Evolutionary conservation across 768 basidiomycete species (phyloP), one percentile per base, ranked within the genome.

Genomic region (Tylopilus vinaceipallidus): DNA sequence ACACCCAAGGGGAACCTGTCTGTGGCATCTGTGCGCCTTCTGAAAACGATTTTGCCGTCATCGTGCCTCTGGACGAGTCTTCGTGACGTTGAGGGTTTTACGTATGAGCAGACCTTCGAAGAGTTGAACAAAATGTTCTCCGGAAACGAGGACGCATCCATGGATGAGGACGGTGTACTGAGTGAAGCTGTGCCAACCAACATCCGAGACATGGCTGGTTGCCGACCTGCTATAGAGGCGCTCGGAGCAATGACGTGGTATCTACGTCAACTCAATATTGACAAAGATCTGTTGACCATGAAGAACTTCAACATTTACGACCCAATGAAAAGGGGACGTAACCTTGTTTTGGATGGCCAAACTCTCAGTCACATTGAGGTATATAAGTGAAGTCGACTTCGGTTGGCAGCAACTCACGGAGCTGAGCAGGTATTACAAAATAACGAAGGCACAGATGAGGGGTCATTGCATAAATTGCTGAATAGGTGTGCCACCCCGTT

Each of bases 241-340:
- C 70, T 99, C 16, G 97, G 97, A 1, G 82, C 84, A 2, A 88
- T 98, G 88, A 82, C 95, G 36, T 98, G 92, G 90, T 93, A 93
- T 64, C 80, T 98, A 13, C 84, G 88, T 32, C 90, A 91, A 53
- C 78, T 99, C 34, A 98, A 98, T 63, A 92, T 98, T 54, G 95
- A 95, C 72, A 89, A 91, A 63, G 95, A 98, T 55, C 83, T 99
- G 47, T 68, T 99, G 61, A 90, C 85, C 47, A 94, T 97, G 87
- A 88, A 84, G 72, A 98, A 98, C 64, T 99, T 99, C 78, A 95
- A 98, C 58, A 77, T 97, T 33, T 97, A 95, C 62, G 93, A 98
- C 67, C 97, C 97, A 0, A 92, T 98, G 82, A 86, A 88, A 64
- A 78, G 79, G 52, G 94, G 93, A n/a, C 77, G 85, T 62, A 89